These are phyloP conservation scores for Crithidia brevicula DNA, from an alignment of 208 protist species.

Conservation along the genomic window DNA sequence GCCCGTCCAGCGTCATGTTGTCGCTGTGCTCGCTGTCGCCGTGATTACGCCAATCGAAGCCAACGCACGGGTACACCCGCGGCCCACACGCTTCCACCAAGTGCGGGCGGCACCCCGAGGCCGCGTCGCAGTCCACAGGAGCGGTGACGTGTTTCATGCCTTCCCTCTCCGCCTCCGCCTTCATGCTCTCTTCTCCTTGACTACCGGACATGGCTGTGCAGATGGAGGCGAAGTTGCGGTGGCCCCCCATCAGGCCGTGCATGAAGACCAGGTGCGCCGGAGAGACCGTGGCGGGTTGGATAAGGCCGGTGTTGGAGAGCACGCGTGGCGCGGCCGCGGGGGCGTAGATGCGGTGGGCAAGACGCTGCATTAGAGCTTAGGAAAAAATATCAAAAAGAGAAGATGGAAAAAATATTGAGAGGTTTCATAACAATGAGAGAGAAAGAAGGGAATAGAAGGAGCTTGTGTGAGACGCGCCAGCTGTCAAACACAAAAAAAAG, in stretches of 20 bases:
- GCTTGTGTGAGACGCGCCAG: neutral
- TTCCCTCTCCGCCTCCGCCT: slow-evolving; percentile 26
- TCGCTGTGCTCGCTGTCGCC: slow-evolving; percentile 42
- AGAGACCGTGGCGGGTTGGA: slow-evolving; percentile 22
- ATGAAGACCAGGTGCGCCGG: slow-evolving; percentile 48
- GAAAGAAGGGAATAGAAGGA: neutral
- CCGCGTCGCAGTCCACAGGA: slow-evolving; percentile 5
- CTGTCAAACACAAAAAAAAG: neutral
- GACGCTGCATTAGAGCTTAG: slow-evolving; percentile 13
- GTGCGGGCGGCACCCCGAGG: slow-evolving; percentile 1
- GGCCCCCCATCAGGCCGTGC: slow-evolving; percentile 50
- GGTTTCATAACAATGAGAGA: no score
- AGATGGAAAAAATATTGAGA: no score
- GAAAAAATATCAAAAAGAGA: neutral
- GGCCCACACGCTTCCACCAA: slow-evolving; percentile 5
- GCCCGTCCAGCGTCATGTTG: slow-evolving; percentile 41
- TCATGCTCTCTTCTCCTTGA: slow-evolving; percentile 24
- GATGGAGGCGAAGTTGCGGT: slow-evolving; percentile 46
- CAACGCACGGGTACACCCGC: slow-evolving; percentile 31
- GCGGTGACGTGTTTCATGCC: slow-evolving; percentile 15
- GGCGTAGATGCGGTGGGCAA: slow-evolving; percentile 24
- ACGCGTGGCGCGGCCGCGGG: slow-evolving; percentile 14
- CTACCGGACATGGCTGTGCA: slow-evolving; percentile 36
- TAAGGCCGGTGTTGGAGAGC: slow-evolving; percentile 14
- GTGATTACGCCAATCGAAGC: slow-evolving; percentile 63